Percentiles rank a stretch among this genome's conserved stretches.
phyloP scores from a whole-genome alignment of 2,329 filamentous ascomycete genomes.

The Tolypocladium tundrense region DNA sequence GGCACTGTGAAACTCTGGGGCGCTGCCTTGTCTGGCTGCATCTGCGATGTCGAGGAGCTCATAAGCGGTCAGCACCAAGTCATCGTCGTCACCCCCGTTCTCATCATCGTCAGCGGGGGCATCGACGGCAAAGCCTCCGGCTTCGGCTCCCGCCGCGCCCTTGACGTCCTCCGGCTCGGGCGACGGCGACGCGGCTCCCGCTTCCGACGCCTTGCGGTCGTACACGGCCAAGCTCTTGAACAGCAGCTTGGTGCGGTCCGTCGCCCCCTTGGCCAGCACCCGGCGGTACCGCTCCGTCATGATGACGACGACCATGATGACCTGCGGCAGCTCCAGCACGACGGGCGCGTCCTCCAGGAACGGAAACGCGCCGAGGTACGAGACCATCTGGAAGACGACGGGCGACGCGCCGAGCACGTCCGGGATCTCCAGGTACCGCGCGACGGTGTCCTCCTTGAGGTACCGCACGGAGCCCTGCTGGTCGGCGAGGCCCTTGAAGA shows the following conservation, averaged over 20 bases:
- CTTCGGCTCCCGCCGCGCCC: not conserved
- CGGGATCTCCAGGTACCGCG: conserved; percentile 63
- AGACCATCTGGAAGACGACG: conserved; percentile 61
- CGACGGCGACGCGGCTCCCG: conserved; percentile 3
- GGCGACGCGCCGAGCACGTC: conserved; percentile 57
- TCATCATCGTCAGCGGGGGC: conserved; percentile 32
- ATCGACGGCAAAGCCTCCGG: conserved; percentile 34
- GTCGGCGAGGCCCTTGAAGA: conserved; percentile 62
- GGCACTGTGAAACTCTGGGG: conserved; percentile 45
- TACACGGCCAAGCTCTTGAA: conserved; percentile 65
- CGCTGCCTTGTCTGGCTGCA: conserved; percentile 43
- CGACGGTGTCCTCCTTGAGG: conserved; percentile 58
- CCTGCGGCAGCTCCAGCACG: conserved; percentile 57
- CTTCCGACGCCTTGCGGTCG: conserved; percentile 44
- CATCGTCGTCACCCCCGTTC: conserved; percentile 42
- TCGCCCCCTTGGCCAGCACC: conserved; percentile 48
- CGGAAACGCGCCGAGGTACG: conserved; percentile 63
- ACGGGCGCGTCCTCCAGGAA: conserved; percentile 61
- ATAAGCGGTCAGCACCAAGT: conserved; percentile 58
- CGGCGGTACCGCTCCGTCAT: conserved; percentile 60
- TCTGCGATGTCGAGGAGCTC: conserved; percentile 57
- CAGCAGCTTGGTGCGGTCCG: conserved; percentile 51
- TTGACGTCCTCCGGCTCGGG: not conserved
- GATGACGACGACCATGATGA: conserved; percentile 63
- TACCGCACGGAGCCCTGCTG: conserved; percentile 50